Conservation (phyloP, 1,284 basidiomycete species). For the Apiotrichum mycotoxinovorans region DNA sequence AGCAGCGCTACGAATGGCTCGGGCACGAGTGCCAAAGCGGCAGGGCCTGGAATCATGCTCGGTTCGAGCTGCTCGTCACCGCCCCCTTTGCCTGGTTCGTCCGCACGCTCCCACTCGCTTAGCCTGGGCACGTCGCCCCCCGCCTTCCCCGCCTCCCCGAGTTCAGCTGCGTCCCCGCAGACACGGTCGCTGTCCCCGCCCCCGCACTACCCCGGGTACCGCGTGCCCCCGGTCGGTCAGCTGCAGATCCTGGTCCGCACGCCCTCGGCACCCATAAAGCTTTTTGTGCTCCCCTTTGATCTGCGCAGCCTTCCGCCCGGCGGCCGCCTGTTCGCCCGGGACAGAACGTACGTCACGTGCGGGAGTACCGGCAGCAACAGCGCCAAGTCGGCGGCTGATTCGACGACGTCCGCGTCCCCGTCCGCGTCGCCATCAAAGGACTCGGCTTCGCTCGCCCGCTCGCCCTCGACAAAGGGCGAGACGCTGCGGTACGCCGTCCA, state of each 20-base stretch:
- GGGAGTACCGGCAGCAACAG: neutral
- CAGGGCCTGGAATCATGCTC: too few relatives aligned
- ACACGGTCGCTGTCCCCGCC: conserved; percentile 13
- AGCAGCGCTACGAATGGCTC: too few relatives aligned
- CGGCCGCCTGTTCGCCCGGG: conserved; percentile 41
- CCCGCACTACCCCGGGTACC: conserved; percentile 53
- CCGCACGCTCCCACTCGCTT: neutral
- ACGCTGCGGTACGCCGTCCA: conserved; percentile 51
- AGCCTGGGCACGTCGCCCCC: neutral
- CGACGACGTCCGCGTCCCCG: neutral
- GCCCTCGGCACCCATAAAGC: conserved; percentile 50
- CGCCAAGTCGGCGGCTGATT: too few relatives aligned
- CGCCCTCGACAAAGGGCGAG: conserved; percentile 1
- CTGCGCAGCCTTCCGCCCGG: conserved; percentile 45
- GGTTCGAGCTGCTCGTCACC: too few relatives aligned
- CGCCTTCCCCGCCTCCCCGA: neutral
- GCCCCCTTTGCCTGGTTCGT: neutral
- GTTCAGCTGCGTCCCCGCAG: neutral
- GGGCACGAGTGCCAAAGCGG: too few relatives aligned
- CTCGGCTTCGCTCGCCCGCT: neutral
- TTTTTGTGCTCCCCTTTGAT: conserved; percentile 56
- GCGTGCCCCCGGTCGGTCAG: conserved; percentile 53
- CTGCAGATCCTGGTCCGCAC: conserved; percentile 55
- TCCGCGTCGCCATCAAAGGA: neutral
- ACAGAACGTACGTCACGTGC: conserved; percentile 37